Percentiles rank a stretch among this genome's conserved stretches.
These are phyloP conservation scores for Neonectria magnoliae DNA, from an alignment of 2,329 filamentous ascomycete genomes.

Conservation along the genomic window DNA sequence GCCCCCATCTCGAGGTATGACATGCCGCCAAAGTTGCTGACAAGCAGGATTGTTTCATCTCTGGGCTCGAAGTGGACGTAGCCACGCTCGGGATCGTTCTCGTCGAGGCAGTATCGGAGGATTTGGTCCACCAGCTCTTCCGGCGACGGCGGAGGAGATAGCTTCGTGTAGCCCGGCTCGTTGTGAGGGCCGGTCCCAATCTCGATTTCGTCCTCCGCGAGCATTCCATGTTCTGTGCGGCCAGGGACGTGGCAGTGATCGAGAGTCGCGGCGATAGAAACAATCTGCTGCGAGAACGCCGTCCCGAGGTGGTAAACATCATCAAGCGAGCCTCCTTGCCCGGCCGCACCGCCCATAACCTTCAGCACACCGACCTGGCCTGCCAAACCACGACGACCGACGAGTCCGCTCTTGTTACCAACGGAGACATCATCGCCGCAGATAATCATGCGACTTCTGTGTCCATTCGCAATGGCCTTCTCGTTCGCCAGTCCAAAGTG, in stretches of 20 bases:
- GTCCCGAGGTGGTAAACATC: slow-evolving; percentile 61
- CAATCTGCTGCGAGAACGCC: slow-evolving; percentile 61
- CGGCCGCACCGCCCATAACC: slow-evolving; percentile 62
- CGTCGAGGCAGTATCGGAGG: slow-evolving; percentile 68
- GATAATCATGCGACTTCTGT: slow-evolving; percentile 66
- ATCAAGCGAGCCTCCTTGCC: slow-evolving; percentile 58
- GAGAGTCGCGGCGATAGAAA: slow-evolving; percentile 67
- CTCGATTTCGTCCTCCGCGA: slow-evolving; percentile 64
- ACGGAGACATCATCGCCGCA: slow-evolving; percentile 74
- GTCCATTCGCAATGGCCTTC: slow-evolving; percentile 64
- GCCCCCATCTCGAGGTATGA: slow-evolving; percentile 67
- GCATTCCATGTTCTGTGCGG: slow-evolving; percentile 57
- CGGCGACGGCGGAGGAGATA: slow-evolving; percentile 61
- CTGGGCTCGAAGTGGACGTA: slow-evolving; percentile 59
- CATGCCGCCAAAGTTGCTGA: slow-evolving; percentile 70
- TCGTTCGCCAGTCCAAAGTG: slow-evolving; percentile 60
- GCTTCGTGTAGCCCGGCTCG: slow-evolving; percentile 68
- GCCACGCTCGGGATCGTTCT: slow-evolving; percentile 59
- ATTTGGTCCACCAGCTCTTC: slow-evolving; percentile 65
- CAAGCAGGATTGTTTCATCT: slow-evolving; percentile 62
- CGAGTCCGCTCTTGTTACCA: slow-evolving; percentile 64
- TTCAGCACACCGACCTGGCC: slow-evolving; percentile 70
- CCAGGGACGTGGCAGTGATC: slow-evolving; percentile 70
- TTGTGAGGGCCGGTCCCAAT: slow-evolving; percentile 76
- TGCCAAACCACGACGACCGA: slow-evolving; percentile 69